phyloP scores from a whole-genome alignment of 2,329 filamentous ascomycete genomes.

The Thelonectria olida region DNA sequence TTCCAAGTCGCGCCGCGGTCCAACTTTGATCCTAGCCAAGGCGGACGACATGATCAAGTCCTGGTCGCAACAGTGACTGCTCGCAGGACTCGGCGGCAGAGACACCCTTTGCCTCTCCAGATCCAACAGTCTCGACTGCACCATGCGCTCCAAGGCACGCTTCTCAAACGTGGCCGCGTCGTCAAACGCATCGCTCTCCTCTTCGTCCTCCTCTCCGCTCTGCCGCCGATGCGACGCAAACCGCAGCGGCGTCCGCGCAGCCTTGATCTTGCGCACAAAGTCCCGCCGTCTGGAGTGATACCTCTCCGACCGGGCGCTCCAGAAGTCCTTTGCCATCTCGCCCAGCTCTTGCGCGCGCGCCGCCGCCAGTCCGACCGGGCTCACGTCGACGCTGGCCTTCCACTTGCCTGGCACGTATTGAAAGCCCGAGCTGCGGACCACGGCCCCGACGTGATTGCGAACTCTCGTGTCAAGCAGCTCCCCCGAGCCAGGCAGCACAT shows the following conservation, averaged over 20 bases:
- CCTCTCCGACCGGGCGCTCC: conserved; percentile 5
- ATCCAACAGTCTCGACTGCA: neutral
- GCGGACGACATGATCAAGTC: neutral
- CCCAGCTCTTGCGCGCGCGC: neutral
- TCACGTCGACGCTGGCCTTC: conserved; percentile 7
- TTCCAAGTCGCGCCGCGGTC: neutral
- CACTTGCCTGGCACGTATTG: neutral
- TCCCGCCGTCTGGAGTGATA: neutral
- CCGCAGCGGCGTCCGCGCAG: conserved; percentile 5
- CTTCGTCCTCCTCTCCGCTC: neutral
- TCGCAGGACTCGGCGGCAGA: conserved; percentile 1
- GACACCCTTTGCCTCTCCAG: neutral
- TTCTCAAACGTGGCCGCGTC: neutral
- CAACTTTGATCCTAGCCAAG: neutral
- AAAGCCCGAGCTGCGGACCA: neutral
- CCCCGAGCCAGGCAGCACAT: conserved; percentile 2
- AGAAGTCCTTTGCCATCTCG: conserved; percentile 8
- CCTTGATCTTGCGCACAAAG: conserved; percentile 11
- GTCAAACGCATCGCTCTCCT: conserved; percentile 2
- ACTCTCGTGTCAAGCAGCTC: neutral
- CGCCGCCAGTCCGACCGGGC: neutral
- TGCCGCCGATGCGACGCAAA: conserved; percentile 7
- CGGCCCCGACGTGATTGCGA: conserved; percentile 4
- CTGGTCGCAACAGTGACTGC: neutral
- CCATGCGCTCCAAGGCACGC: neutral